Conservation (phyloP, 768 basidiomycete genomes). For the Sarcomyxa edulis region DNA sequence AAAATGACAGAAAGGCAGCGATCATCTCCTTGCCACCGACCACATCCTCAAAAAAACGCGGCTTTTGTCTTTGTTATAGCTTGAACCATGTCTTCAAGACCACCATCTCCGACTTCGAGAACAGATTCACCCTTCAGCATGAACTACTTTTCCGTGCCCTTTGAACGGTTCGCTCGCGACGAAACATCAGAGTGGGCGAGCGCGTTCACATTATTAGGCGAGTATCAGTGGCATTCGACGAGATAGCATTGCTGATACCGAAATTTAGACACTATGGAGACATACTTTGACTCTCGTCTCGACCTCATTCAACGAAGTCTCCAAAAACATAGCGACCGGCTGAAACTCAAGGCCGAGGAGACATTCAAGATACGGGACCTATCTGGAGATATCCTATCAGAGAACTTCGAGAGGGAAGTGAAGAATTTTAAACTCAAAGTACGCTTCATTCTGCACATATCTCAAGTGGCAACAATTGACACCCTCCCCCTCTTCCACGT, state of each 20-base stretch:
- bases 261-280: constrained; percentile 82
- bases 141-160: constrained; percentile 61
- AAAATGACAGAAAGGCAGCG: no score
- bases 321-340: constrained; percentile 79
- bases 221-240: constrained; percentile 13
- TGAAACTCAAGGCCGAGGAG: constrained; percentile 80
- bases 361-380: constrained; percentile 66
- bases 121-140: constrained; percentile 25
- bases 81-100: constrained; percentile 33
- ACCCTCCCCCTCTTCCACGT: no score
- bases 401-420: constrained; percentile 82
- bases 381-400: constrained; percentile 59
- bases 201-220: constrained; percentile 84
- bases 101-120: constrained; percentile 29
- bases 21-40: no score
- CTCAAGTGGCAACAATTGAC: not conserved
- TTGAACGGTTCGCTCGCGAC: constrained; percentile 72
- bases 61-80: no score
- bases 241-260: constrained; percentile 16
- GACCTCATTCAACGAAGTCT: constrained; percentile 80
- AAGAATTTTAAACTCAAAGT: constrained; percentile 87
- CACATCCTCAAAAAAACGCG: no score
- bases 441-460: constrained; percentile 11
- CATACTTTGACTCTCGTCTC: constrained; percentile 88
- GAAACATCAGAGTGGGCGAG: constrained; percentile 74